Base-by-base conservation (phyloP, 345 rosid species). In the Heritiera littoralis region DNA sequence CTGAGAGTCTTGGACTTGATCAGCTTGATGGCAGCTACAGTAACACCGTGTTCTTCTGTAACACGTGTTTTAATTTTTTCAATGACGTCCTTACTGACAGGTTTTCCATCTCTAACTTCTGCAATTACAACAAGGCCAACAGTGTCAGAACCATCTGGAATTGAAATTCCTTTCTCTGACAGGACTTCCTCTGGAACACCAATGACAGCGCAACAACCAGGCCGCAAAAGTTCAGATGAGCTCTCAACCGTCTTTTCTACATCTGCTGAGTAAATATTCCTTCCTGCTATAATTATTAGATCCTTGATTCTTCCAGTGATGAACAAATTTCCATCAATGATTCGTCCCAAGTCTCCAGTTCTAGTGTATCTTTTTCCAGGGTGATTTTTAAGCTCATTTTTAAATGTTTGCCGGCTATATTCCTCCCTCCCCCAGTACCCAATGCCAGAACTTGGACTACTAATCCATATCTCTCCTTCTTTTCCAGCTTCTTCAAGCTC, bases 271-370 rank as follows among this genome's bases (percentile, higher is more conserved):
- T 91, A 91, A 41, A 91, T 85, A 71, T 91, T 91, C 81, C 91
- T 87, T 78, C 92, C 92, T 13, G 91, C 91, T 13, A 91, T 87
- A 75, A 91, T 91, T 17, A 91, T 89, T 43, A 91, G 89, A 85
- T 89, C 95, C 84, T 91, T 89, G 86, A 89, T 89, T 87, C 95
- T 86, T 72, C 95, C 95, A 1, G 92, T 89, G 81, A 88, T 91
- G 83, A 88, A 89, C 72, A 89, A 64, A 0, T 88, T 91, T 45
- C 85, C 88, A 68, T 86, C 90, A 61, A 89, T 88, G 20, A 87
- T 80, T 48, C 91, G 83, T 72, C 95, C 95, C 82, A 91, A 74
- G 77, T 89, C 92, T 45, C 95, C 91, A 0, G 95, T 88, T 84
- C 89, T 83, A 0, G 90, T 87, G 77, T 91, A 91, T 43, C 8